Evolutionary conservation across 2,329 filamentous ascomycete species (phyloP).

Genomic region (Ophiobolus disseminans): DNA sequence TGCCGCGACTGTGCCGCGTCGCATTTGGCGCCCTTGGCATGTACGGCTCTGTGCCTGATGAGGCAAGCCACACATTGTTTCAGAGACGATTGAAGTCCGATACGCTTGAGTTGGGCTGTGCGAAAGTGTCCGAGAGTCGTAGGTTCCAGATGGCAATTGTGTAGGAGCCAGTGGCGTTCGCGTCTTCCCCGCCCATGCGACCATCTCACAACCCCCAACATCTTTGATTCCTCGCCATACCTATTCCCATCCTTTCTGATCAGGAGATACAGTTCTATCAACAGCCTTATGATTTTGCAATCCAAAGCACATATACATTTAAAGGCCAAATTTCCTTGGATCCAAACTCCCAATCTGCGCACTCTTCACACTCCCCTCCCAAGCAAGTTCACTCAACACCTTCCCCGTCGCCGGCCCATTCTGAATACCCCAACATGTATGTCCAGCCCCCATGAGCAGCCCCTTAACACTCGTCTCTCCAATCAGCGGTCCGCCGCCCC

Average conservation of each 20-base stretch:
- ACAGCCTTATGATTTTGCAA: slow-evolving; percentile 2
- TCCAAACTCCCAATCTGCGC: slow-evolving; percentile 52
- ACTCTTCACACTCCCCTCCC: slow-evolving; percentile 53
- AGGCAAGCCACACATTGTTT: too few species aligned
- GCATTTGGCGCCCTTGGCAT: neutral
- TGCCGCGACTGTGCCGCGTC: neutral
- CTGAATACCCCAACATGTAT: slow-evolving; percentile 98
- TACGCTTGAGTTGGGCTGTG: too few species aligned
- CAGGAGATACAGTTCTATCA: too few species aligned
- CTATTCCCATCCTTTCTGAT: too few species aligned
- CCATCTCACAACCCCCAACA: too few species aligned
- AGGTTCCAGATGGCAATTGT: too few species aligned
- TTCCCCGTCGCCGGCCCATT: slow-evolving; percentile 82
- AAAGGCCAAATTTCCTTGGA: slow-evolving; percentile 50
- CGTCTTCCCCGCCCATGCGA: too few species aligned
- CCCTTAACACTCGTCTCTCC: slow-evolving; percentile 77
- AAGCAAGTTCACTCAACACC: slow-evolving; percentile 55
- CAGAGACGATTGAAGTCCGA: too few species aligned
- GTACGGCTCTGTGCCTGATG: neutral
- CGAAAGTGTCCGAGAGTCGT: too few species aligned
- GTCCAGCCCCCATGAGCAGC: slow-evolving; percentile 82
- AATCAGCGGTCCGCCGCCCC: slow-evolving; percentile 73
- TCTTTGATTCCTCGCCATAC: too few species aligned
- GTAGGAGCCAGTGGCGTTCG: too few species aligned
- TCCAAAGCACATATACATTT: too few species aligned